Evolutionary conservation across 2,329 filamentous ascomycete species (phyloP), one percentile per base, ranked within the genome.

Genomic region (Truncatella angustata): DNA sequence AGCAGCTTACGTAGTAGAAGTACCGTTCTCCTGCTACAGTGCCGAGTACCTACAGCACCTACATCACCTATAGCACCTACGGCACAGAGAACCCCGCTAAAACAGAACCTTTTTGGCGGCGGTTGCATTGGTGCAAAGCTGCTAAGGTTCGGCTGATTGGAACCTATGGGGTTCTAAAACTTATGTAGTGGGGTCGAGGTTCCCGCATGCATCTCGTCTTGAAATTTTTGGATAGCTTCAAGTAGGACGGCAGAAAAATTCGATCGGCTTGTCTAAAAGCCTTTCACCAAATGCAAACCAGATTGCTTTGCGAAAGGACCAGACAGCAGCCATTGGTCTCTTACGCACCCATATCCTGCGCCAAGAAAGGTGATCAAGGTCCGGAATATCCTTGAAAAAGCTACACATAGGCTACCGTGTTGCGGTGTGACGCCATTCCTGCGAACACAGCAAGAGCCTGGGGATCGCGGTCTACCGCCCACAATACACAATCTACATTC

Each of bases 201-300:
- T n/a, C n/a, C n/a, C n/a, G n/a, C n/a, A n/a, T n/a, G n/a, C 40
- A 23, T 44, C 40, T 23, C 40, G 40, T 23, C 16, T 23, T 44
- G 24, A 28, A 44, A 44, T 18, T 44, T 44, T 44, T 44, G 40
- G 40, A 44, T 44, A 44, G 40, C 40, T 44, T 44, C 40, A 23
- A n/a, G 10, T 11, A 11, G 21, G 40, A 14, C 16, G 39, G 39
- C 26, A 24, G 28, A 44, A 44, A 44, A 44, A 32, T 14, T 32
- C 14, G 7, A 32, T 32, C 28, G 28, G 28, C 28, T 14, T 32
- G 28, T 32, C 28, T n/a, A n/a, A n/a, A n/a, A n/a, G n/a, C n/a
- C n/a, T n/a, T n/a, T n/a, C n/a, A n/a, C n/a, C n/a, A n/a, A n/a
- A 32, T 32, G 28, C 28, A 32, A 32, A 14, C 28, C 28, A 32